Percentiles rank a stretch among this genome's conserved stretches.
These are phyloP conservation scores for Phytophthora idaei DNA, from an alignment of 352 stramenopile species.

Conservation along the genomic window DNA sequence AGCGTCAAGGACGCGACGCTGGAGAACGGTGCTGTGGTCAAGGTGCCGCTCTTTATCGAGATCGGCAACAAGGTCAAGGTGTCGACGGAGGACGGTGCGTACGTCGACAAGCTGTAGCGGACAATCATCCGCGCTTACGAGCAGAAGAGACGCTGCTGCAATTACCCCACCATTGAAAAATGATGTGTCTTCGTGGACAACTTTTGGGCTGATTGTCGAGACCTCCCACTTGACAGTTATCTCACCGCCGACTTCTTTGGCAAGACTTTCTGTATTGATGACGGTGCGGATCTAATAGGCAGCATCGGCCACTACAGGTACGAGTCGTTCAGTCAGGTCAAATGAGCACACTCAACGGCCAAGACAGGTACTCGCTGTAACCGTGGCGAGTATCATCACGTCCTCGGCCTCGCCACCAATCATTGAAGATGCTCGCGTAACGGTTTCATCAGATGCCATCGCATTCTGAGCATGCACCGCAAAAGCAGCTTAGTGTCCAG, in stretches of 20 bases:
- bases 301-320: not conserved
- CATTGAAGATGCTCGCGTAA: slow-evolving; percentile 17
- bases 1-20: slow-evolving; percentile 87
- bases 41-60: slow-evolving; percentile 87
- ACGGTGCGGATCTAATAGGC: not conserved
- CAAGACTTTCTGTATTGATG: not conserved
- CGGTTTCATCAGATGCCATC: slow-evolving; percentile 22
- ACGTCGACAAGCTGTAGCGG: slow-evolving; percentile 75
- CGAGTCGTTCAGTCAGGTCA: not conserved
- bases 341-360: slow-evolving; percentile 6
- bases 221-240: slow-evolving; percentile 21
- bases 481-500: not conserved
- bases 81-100: slow-evolving; percentile 73
- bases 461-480: not conserved
- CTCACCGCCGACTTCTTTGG: not conserved
- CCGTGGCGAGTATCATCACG: slow-evolving; percentile 9
- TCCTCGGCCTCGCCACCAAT: slow-evolving; percentile 28
- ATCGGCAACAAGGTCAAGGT: slow-evolving; percentile 78
- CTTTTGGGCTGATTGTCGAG: slow-evolving; percentile 17
- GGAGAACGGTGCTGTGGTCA: slow-evolving; percentile 78
- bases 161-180: slow-evolving; percentile 2
- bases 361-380: slow-evolving; percentile 1
- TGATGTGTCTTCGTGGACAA: slow-evolving; percentile 10
- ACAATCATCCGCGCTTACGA: not conserved
- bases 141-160: slow-evolving; percentile 14